A percentile compares a stretch with the other conserved stretches of the same genome.
phyloP scores from a whole-genome alignment of 2,329 filamentous ascomycete genomes.

The Penicillium sp. region DNA sequence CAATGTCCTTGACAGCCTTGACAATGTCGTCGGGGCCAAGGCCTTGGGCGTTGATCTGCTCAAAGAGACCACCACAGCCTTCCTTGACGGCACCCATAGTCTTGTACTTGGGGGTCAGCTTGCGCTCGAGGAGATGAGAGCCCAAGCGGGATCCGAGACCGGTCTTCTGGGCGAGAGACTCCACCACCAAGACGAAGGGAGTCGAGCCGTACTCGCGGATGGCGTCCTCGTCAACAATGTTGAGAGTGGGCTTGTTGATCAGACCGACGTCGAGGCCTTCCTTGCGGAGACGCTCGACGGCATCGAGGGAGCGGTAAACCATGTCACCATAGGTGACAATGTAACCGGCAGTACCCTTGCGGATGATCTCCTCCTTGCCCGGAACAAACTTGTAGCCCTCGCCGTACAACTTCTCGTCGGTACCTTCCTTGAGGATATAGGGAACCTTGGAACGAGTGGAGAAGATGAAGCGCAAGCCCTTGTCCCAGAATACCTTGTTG shows the following conservation, averaged over 20 bases:
- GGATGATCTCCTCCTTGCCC: conserved; percentile 36
- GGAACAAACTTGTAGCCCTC: conserved; percentile 33
- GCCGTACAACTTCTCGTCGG: conserved; percentile 32
- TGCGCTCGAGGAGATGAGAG: conserved; percentile 32
- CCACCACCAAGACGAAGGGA: conserved; percentile 35
- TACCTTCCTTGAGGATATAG: conserved; percentile 34
- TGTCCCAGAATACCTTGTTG: conserved; percentile 33
- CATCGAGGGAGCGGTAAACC: conserved; percentile 38
- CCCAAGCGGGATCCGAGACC: conserved; percentile 35
- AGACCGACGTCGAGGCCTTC: conserved; percentile 35
- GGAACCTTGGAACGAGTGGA: conserved; percentile 37
- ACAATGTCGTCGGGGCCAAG: conserved; percentile 33
- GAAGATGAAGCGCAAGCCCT: conserved; percentile 35
- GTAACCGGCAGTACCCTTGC: conserved; percentile 33
- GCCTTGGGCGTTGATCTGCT: conserved; percentile 36
- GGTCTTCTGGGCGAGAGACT: conserved; percentile 38
- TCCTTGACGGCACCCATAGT: conserved; percentile 35
- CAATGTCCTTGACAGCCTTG: conserved; percentile 23
- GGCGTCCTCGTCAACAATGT: conserved; percentile 35
- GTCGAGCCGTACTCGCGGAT: conserved; percentile 32
- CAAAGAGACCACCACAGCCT: conserved; percentile 34
- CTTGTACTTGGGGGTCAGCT: conserved; percentile 34
- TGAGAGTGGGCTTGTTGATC: conserved; percentile 38
- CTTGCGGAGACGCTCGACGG: conserved; percentile 33
- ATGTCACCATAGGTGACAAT: conserved; percentile 37